These are phyloP conservation scores for Tephrocybe sp. DNA, from an alignment of 768 basidiomycete genomes.

Conservation along the genomic window DNA sequence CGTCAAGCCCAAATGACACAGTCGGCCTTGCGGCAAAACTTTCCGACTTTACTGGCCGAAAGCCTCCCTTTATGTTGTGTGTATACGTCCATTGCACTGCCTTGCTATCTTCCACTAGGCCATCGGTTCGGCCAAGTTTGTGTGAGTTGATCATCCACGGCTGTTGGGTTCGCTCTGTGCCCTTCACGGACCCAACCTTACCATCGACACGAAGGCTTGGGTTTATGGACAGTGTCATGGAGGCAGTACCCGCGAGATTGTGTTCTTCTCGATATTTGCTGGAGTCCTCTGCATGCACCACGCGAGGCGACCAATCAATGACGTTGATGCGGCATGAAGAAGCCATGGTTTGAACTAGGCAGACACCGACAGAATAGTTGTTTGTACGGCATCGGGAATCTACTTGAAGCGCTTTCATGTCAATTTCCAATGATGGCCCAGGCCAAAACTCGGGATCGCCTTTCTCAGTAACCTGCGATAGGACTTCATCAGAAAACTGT, in stretches of 20 bases:
- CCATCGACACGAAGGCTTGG: neutral
- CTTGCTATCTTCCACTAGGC: neutral
- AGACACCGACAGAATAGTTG: neutral
- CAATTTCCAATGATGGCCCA: neutral
- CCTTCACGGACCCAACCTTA: neutral
- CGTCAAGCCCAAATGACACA: neutral
- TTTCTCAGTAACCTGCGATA: neutral
- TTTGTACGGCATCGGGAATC: neutral
- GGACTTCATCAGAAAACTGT: neutral
- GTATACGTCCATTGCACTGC: neutral
- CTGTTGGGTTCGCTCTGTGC: neutral
- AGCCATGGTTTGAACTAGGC: neutral
- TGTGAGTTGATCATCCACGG: neutral
- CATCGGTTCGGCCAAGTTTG: neutral
- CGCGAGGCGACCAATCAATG: neutral
- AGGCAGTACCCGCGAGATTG: neutral
- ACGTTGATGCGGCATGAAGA: neutral
- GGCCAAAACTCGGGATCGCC: neutral
- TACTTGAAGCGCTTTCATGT: neutral
- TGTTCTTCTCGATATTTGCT: neutral
- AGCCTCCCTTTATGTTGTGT: neutral
- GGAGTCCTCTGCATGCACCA: slow-evolving; percentile 5
- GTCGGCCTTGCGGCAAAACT: neutral
- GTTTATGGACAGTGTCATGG: neutral
- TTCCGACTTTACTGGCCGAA: neutral